phyloP scores from a whole-genome alignment of 768 basidiomycete species.

The Sistotremastrum suecicum region DNA sequence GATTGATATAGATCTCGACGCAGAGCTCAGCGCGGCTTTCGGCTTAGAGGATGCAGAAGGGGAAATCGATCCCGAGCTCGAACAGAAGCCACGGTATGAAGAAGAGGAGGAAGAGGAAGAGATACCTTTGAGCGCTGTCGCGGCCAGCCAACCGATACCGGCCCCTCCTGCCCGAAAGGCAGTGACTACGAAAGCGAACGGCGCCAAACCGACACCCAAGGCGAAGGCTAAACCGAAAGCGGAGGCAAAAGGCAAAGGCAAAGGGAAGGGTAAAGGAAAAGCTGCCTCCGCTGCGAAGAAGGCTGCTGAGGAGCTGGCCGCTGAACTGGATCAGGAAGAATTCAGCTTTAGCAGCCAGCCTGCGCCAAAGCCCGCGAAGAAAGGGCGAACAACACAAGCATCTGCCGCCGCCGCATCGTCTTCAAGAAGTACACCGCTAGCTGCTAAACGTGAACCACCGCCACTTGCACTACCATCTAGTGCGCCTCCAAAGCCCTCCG shows the following conservation, averaged over 20 bases:
- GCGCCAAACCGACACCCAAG: constrained; percentile 6
- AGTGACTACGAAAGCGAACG: constrained; percentile 9
- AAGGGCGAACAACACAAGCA: no score
- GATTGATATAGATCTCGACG: constrained; percentile 16
- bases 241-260: constrained; percentile 5
- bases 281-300: background rate
- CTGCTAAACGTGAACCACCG: constrained; percentile 13
- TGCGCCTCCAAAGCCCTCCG: constrained; percentile 7
- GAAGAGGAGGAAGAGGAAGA: constrained; percentile 7
- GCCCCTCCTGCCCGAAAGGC: constrained; percentile 5
- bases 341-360: no score
- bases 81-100: constrained; percentile 7
- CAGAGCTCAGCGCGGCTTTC: constrained; percentile 15
- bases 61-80: constrained; percentile 14
- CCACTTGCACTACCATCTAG: constrained; percentile 7
- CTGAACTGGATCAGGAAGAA: no score
- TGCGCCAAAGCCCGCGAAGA: no score
- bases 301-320: background rate
- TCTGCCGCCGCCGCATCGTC: no score
- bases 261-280: constrained; percentile 1
- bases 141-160: background rate
- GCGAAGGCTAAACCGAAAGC: constrained; percentile 3
- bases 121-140: background rate
- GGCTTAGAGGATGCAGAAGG: constrained; percentile 21
- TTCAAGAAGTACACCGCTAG: no score